Evolutionary conservation across 345 rosid species (phyloP), one percentile per base, ranked within the genome.

Genomic region (Aquilaria malaccensis): DNA sequence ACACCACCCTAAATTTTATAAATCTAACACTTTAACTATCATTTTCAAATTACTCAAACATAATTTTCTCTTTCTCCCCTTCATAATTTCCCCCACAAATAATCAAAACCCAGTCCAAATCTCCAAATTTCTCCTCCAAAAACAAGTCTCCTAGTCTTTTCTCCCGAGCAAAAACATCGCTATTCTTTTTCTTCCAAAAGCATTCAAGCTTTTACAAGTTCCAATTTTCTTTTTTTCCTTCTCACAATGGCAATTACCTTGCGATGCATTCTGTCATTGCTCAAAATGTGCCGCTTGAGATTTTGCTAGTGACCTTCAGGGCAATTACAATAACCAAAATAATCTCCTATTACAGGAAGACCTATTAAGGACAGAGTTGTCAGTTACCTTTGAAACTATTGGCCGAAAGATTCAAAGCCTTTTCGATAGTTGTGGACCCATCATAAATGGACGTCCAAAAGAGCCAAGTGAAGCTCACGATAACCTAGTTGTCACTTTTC

Each of bases 401-500:
- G 37, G 41, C 56, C 50, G 52, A 10, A 30, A 13, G 41, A 51
- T 68, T 72, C 10, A 52, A 61, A 70, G 72, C 67, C 33, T 56
- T 3, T 29, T 10, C 13, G 49, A 43, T 6, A 53, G 33, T 22
- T 52, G 67, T 45, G 52, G 58, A 59, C 47, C 30, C 33, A 11
- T 52, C 43, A 2, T 7, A 56, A 70, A 87, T 85, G 98, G 96
- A 87, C 48, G 81, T 82, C 50, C 76, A 71, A 59, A 83, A 76
- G 71, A 66, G 82, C 72, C 88, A 81, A 69, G 61, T 76, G 55
- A 82, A 82, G 88, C 86, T 90, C 0, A 85, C 95, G 59, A 72
- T 92, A 57, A 89, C 91, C 0, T 80, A 85, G 53, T 94, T 97
- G 2, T 87, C 95, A 48, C 88, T 94, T 32, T 87, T 93, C 58